A percentile compares a stretch with the other conserved stretches of the same genome.
Evolutionary conservation across 495 filamentous ascomycete genomes (phyloP).

Genomic region (Penicillium cinerascens): DNA sequence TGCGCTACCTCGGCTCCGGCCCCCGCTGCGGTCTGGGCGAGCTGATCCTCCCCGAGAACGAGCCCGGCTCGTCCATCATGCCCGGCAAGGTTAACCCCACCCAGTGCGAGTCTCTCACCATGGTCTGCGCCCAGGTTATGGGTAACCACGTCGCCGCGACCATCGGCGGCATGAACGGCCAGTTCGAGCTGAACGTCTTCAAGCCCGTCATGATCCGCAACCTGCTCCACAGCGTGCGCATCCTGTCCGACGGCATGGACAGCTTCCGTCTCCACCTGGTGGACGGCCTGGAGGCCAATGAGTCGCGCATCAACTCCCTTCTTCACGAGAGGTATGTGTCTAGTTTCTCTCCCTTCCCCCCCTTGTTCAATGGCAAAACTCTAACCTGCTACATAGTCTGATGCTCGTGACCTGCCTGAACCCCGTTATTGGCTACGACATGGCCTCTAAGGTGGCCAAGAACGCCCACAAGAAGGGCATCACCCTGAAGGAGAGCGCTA

Average conservation of each 20-base stretch:
- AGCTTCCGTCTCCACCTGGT: slow-evolving; percentile 94
- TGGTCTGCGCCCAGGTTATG: slow-evolving; percentile 97
- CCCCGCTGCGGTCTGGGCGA: slow-evolving; percentile 95
- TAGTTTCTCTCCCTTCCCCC: slow-evolving; percentile 1
- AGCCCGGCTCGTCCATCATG: slow-evolving; percentile 97
- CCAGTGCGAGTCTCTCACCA: slow-evolving; percentile 95
- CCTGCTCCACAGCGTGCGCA: slow-evolving; percentile 81
- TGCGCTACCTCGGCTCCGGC: slow-evolving; percentile 93
- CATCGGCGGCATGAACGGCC: slow-evolving; percentile 92
- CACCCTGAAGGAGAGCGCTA: slow-evolving; percentile 86
- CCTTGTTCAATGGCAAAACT: slow-evolving; percentile 4
- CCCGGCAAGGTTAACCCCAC: slow-evolving; percentile 99
- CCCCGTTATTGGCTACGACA: slow-evolving; percentile 97
- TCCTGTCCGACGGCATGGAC: slow-evolving; percentile 87
- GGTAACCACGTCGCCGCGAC: slow-evolving; percentile 92
- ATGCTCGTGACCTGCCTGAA: slow-evolving; percentile 99
- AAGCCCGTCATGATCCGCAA: slow-evolving; percentile 96
- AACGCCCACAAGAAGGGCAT: slow-evolving; percentile 98
- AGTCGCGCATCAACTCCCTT: slow-evolving; percentile 79
- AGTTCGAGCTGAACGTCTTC: slow-evolving; percentile 99
- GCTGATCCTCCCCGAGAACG: slow-evolving; percentile 90
- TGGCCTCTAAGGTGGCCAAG: slow-evolving; percentile 97
- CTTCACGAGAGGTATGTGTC: slow-evolving; percentile 73
- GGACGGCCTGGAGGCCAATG: slow-evolving; percentile 84
- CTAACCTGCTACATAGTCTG: slow-evolving; percentile 54